Base-by-base conservation (phyloP, 768 basidiomycete genomes). In the Podaxis sp. region DNA sequence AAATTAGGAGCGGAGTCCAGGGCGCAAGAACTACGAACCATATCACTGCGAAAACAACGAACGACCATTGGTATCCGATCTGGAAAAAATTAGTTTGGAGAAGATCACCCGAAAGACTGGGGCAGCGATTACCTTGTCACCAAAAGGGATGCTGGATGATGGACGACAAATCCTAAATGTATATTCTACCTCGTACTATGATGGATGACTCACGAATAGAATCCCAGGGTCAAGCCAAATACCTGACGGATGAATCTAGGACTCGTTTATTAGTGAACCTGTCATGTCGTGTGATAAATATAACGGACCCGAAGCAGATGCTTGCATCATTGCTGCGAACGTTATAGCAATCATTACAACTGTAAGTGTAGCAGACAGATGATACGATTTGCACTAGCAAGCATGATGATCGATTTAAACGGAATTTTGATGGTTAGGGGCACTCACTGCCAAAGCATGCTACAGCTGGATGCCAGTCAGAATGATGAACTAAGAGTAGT, bases 11-110 rank as follows among this genome's bases (percentile, higher is more conserved):
- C 54, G 39, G 56, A n/a, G 52, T 40, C 36, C 19, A 36, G 30
- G 53, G 22, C 9, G 39, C 52, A 8, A n/a, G 26, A 52, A 42
- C 3, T 2, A 68, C 72, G 12, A 51, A 75, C 76, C 76, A 76
- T 63, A 78, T 75, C 1, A 39, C 67, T 39, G 73, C 69, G 66
- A 78, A 78, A 12, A 78, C 74, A 5, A 72, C 70, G 52, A 78
- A 78, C 17, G 75, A 75, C 74, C 73, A 77, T 46, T 78, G 69
- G 44, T 71, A 78, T 8, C 76, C 76, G 55, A 78, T 74, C 74
- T 75, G 52, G n/a, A 52, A 39, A 36, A 48, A 33, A 33, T 42
- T 19, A 22, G 17, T 30, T 26, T 52, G 8, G 30, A 19, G 2
- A 26, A 24, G 24, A 48, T 28, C 36, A 28, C n/a, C 17, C 4